phyloP scores from a whole-genome alignment of 768 basidiomycete genomes.

The Gloeostereum incarnatum region DNA sequence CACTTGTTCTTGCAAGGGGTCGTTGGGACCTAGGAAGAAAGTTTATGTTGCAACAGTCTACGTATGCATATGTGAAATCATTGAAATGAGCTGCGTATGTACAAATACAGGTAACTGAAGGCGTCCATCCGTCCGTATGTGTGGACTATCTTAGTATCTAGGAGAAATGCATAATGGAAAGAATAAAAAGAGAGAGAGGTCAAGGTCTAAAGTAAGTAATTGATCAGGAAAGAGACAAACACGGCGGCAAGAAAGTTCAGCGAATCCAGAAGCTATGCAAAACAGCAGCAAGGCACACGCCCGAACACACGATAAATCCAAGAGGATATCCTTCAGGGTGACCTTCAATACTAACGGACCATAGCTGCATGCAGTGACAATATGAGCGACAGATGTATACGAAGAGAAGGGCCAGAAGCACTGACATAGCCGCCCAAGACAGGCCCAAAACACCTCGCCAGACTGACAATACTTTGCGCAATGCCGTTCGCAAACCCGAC shows the following conservation, averaged over 20 bases:
- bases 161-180: too few relatives aligned
- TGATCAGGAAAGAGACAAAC: too few relatives aligned
- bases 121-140: too few relatives aligned
- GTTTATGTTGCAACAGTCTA: too few relatives aligned
- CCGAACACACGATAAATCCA: slow-evolving; percentile 63
- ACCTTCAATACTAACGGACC: slow-evolving; percentile 63
- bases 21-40: too few relatives aligned
- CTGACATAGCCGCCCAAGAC: slow-evolving; percentile 76
- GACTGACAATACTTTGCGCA: slow-evolving; percentile 91
- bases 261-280: slow-evolving; percentile 70
- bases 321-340: slow-evolving; percentile 65
- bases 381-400: slow-evolving; percentile 4
- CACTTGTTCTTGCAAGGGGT: background rate
- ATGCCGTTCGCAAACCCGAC: slow-evolving; percentile 93
- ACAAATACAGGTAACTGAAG: too few relatives aligned
- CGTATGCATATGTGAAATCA: too few relatives aligned
- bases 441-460: slow-evolving; percentile 87
- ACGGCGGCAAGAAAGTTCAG: too few relatives aligned
- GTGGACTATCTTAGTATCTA: too few relatives aligned
- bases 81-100: too few relatives aligned
- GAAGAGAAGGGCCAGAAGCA: slow-evolving; percentile 7
- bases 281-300: slow-evolving; percentile 50
- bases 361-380: slow-evolving; percentile 38
- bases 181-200: too few relatives aligned
- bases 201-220: too few relatives aligned